These are phyloP conservation scores for Starmerella riodocensis DNA, from an alignment of 805 yeast genomes.

Conservation along the genomic window DNA sequence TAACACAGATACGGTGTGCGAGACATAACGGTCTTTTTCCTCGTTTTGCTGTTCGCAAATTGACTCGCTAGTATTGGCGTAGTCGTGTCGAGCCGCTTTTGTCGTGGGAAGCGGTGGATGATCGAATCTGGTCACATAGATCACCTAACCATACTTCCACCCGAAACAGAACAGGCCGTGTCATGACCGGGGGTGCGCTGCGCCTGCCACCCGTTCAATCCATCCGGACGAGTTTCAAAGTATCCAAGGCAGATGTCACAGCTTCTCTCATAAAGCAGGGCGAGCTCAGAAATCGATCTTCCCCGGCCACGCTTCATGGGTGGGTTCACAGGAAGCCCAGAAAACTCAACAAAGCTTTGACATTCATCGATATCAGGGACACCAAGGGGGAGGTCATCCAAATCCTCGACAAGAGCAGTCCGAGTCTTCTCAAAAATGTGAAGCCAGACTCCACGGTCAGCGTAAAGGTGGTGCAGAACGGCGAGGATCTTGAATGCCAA, in stretches of 20 bases:
- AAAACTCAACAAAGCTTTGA: conserved; percentile 46
- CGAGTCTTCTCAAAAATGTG: conserved; percentile 33
- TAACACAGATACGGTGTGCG: too few species aligned
- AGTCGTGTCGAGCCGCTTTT: too few species aligned
- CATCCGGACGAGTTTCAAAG: neutral
- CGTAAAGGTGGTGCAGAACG: conserved; percentile 34
- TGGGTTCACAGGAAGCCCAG: conserved; percentile 73
- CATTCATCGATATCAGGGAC: conserved; percentile 70
- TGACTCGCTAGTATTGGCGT: too few species aligned
- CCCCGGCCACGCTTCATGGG: conserved; percentile 58
- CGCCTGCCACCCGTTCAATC: neutral
- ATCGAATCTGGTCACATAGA: too few species aligned
- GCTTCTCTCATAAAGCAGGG: neutral
- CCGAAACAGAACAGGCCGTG: too few species aligned
- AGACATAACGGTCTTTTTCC: too few species aligned
- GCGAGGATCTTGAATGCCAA: conserved; percentile 43
- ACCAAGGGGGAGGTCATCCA: conserved; percentile 54
- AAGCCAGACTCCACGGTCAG: conserved; percentile 65
- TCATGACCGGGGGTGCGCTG: neutral
- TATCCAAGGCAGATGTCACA: neutral
- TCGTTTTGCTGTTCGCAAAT: too few species aligned
- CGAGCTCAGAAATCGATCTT: neutral
- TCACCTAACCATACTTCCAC: too few species aligned
- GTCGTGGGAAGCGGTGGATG: too few species aligned
- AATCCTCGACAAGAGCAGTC: conserved; percentile 33